Conservation (phyloP, 176 grass and related monocot genomes). For the Carex pumila region DNA sequence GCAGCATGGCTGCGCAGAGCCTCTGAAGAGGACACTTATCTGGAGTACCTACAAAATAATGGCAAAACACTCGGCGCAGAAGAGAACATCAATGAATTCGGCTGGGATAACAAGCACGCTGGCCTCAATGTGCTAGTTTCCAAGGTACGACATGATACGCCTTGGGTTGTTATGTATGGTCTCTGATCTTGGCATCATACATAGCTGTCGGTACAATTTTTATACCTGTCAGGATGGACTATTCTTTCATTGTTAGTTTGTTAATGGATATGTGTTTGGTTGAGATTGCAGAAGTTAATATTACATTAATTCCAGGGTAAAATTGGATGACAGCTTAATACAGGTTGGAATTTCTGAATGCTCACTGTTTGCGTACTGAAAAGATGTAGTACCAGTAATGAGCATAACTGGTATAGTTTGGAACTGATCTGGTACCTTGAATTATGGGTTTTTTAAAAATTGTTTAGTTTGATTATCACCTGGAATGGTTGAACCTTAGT, state of each 20-base stretch:
- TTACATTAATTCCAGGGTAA: background rate
- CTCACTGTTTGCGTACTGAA: background rate
- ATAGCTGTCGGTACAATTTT: background rate
- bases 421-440: background rate
- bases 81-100: constrained; percentile 80
- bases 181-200: background rate
- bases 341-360: background rate
- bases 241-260: background rate
- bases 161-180: background rate
- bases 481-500: background rate
- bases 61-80: constrained; percentile 84
- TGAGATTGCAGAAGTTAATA: background rate
- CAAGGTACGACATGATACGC: constrained; percentile 39
- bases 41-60: constrained; percentile 81
- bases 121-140: constrained; percentile 83
- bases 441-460: background rate
- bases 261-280: background rate
- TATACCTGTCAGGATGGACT: background rate
- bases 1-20: constrained; percentile 84
- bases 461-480: no score
- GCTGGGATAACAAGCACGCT: constrained; percentile 98
- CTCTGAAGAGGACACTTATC: constrained; percentile 55
- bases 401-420: background rate
- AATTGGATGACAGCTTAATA: background rate
- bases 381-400: background rate